Conservation (phyloP, 169 alveolate genomes). For the Plasmodium fragile region DNA sequence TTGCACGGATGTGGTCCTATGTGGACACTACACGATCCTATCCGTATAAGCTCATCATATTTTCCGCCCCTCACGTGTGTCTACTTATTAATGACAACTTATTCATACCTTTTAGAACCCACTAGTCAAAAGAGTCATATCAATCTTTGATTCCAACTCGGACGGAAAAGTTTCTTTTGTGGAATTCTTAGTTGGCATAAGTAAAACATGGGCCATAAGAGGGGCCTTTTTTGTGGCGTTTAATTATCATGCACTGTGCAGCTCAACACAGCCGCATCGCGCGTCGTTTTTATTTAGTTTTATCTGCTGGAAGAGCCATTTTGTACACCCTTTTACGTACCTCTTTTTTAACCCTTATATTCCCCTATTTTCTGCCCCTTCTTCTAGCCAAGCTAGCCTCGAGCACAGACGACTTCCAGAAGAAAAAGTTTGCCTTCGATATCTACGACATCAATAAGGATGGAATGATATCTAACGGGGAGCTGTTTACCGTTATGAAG, state of each 20-base stretch:
- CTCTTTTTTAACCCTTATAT: neutral
- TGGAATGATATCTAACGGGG: slow-evolving; percentile 98
- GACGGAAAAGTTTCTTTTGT: slow-evolving; percentile 97
- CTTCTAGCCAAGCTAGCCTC: slow-evolving; percentile 89
- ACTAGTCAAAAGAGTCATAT: slow-evolving; percentile 94
- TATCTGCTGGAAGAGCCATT: neutral
- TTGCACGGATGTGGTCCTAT: neutral
- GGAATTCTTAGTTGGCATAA: slow-evolving; percentile 96
- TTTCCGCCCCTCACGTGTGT: neutral
- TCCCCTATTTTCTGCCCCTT: slow-evolving; percentile 15
- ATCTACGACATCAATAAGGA: slow-evolving; percentile 96
- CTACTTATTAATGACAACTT: slow-evolving; percentile 3
- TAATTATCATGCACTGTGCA: neutral
- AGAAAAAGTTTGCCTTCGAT: slow-evolving; percentile 95
- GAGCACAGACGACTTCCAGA: slow-evolving; percentile 93
- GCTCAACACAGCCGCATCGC: neutral
- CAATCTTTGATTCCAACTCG: slow-evolving; percentile 95
- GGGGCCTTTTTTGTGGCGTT: neutral
- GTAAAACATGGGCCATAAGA: slow-evolving; percentile 76
- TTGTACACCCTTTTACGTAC: neutral
- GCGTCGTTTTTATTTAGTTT: neutral
- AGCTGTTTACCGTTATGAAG: slow-evolving; percentile 95
- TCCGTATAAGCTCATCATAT: neutral
- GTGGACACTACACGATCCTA: neutral
- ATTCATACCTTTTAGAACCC: slow-evolving; percentile 91